phyloP scores from a whole-genome alignment of 495 filamentous ascomycete species.

The Choiromyces venosus region DNA sequence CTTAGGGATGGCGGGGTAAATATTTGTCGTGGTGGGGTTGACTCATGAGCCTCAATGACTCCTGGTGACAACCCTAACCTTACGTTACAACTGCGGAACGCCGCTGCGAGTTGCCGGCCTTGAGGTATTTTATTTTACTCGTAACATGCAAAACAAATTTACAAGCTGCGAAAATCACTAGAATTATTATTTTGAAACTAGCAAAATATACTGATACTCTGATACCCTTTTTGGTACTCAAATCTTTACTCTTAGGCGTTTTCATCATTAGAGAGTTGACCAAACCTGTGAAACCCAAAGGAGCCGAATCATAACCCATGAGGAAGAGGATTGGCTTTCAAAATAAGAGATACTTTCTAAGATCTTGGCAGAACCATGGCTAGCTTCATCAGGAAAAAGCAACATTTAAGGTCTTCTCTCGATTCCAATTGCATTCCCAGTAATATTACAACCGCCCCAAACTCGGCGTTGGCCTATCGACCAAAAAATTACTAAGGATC shows the following conservation, averaged over 20 bases:
- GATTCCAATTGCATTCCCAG: background rate
- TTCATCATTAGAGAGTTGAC: background rate
- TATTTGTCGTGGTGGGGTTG: constrained; percentile 29
- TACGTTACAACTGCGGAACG: background rate
- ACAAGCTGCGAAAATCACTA: background rate
- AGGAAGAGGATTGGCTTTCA: background rate
- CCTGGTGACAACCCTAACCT: constrained; percentile 23
- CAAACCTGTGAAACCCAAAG: background rate
- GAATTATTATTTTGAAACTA: background rate
- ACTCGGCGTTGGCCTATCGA: background rate
- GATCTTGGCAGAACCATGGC: background rate
- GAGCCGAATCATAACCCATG: background rate
- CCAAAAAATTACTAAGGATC: background rate
- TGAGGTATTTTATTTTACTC: too few relatives aligned
- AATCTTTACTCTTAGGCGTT: too few relatives aligned
- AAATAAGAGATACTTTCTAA: background rate
- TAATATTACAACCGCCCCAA: background rate
- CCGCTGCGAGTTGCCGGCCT: background rate
- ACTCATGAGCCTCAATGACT: constrained; percentile 28
- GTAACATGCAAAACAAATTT: background rate
- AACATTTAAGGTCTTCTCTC: background rate
- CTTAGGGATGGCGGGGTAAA: constrained; percentile 28
- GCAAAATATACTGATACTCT: background rate
- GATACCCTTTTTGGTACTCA: too few relatives aligned
- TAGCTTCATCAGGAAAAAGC: background rate